Evolutionary conservation across 1,139 yeast species (phyloP), one percentile per base, ranked within the genome.

Genomic region (Hemisphaericaspora subhashii): DNA sequence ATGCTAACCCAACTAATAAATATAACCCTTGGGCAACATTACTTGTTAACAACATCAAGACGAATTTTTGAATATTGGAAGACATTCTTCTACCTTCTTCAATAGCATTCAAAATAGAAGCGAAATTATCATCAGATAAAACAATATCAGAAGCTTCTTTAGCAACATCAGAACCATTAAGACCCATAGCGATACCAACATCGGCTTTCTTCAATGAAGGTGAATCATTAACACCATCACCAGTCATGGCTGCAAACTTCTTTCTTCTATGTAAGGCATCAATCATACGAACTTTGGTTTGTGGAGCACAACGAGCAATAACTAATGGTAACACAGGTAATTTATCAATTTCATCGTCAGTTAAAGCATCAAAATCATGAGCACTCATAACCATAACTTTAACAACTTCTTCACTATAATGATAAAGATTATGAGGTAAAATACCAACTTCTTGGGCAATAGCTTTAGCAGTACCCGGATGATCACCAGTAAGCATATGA

Each of bases 381-480:
- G 92, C 92, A 12, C 88, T 80, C 87, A 85, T 82, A 33, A 81
- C 82, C 88, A 85, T 83, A 16, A 76, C 73, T 41, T 74, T 65
- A 27, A 79, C 80, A 22, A 83, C 81, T n/a, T 80, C 84, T 13
- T 70, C 69, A 25, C 83, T 60, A 55, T 83, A 83, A 51, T 81
- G 81, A 52, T 76, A 75, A 51, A 84, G 62, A 54, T 86, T 81
- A 30, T 69, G 74, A 7, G 96, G 96, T 38, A 88, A 63, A 46
- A 84, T 84, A 15, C 95, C 96, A 32, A 86, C 95, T 61, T 86
- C 90, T 56, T 81, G 83, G 10, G 95, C 92, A 64, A 85, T 85
- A 3, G 92, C 89, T 41, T 72, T 69, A 16, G 94, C 95, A 33
- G 95, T 85, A 31, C 86, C 85, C 3, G 87, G 87, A 54, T 84